Evolutionary conservation across 2,329 filamentous ascomycete species (phyloP).

Genomic region (Alternaria dauci): DNA sequence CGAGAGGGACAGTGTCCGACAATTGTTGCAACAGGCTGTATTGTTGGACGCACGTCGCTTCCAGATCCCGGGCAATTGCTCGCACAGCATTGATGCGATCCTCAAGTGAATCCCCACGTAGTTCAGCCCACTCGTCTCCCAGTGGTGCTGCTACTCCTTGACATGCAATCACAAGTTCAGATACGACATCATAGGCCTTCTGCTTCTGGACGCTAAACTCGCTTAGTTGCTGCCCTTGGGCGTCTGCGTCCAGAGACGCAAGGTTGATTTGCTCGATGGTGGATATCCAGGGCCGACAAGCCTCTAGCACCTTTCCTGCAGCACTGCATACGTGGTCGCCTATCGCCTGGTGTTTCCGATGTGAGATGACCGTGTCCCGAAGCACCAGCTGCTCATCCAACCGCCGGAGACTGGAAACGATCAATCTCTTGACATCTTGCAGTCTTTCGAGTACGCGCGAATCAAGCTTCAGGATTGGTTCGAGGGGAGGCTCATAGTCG

Average conservation of each 20-base stretch:
- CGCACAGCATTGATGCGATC: constrained; percentile 83
- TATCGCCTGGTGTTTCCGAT: constrained; percentile 78
- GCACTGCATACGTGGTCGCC: constrained; percentile 83
- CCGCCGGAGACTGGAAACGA: constrained; percentile 85
- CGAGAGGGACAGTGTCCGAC: constrained; percentile 75
- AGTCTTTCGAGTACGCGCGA: constrained; percentile 79
- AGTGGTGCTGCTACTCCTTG: constrained; percentile 91
- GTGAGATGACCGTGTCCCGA: constrained; percentile 82
- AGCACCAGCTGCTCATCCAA: constrained; percentile 83
- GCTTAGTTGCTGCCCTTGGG: constrained; percentile 83
- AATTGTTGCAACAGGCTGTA: constrained; percentile 87
- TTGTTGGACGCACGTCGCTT: constrained; percentile 86
- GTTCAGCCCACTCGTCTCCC: constrained; percentile 93
- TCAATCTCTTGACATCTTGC: constrained; percentile 83
- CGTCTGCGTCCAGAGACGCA: constrained; percentile 76
- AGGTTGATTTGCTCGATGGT: constrained; percentile 93
- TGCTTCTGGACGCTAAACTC: constrained; percentile 95
- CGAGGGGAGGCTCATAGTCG: constrained; percentile 75
- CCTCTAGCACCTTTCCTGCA: constrained; percentile 82
- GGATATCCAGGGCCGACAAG: constrained; percentile 88
- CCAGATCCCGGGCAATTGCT: constrained; percentile 78
- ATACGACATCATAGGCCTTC: constrained; percentile 89
- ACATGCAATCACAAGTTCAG: constrained; percentile 85
- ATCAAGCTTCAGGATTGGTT: constrained; percentile 79
- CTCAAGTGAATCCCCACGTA: constrained; percentile 89